phyloP scores from a whole-genome alignment of 1,284 basidiomycete genomes.

The Boletellus deceptivus region DNA sequence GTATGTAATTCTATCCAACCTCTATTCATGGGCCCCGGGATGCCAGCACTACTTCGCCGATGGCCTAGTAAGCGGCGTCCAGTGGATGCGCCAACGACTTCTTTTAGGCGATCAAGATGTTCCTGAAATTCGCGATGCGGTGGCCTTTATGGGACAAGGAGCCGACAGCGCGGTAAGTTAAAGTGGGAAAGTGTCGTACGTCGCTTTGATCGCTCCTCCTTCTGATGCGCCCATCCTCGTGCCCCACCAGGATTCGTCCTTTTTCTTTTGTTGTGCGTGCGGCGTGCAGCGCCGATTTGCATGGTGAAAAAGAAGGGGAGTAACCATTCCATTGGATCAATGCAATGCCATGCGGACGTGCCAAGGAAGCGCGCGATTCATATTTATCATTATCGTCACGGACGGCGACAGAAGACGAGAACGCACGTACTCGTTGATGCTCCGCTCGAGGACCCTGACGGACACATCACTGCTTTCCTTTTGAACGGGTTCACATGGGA shows the following conservation, averaged over 20 bases:
- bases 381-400: not conserved
- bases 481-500: constrained; percentile 9
- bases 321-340: constrained; percentile 3
- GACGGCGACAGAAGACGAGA: not conserved
- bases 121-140: not conserved
- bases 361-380: constrained; percentile 5
- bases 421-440: not conserved
- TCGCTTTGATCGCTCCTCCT: constrained; percentile 6
- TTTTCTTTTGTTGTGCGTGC: not conserved
- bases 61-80: not conserved
- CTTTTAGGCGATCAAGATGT: constrained; percentile 5
- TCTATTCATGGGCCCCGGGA: not conserved
- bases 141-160: constrained; percentile 14
- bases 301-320: not conserved
- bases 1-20: constrained; percentile 18
- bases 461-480: constrained; percentile 1
- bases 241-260: not conserved
- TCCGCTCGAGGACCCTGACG: constrained; percentile 17
- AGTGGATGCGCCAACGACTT: not conserved
- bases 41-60: constrained; percentile 11
- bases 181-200: not conserved
- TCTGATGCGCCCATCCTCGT: not conserved
- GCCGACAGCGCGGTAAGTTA: constrained; percentile 4
- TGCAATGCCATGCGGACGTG: not conserved
- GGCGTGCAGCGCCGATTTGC: not conserved